Conservation (phyloP, 106 monocot species). For the Acorus gramineus region DNA sequence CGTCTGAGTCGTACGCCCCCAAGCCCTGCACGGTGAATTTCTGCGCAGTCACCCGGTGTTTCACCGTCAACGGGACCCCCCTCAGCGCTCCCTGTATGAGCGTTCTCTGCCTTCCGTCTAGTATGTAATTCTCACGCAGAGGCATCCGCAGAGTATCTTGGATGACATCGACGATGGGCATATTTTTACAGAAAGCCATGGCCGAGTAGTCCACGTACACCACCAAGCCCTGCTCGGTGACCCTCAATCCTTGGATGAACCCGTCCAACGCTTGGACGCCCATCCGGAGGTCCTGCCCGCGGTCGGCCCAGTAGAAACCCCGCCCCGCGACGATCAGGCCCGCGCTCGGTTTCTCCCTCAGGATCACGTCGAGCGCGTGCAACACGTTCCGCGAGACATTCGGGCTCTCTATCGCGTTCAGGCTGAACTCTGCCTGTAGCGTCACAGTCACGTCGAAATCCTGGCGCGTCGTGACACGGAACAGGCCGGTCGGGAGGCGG, state of each 20-base stretch:
- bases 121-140: no score
- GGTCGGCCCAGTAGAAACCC: no score
- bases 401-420: no score
- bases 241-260: constrained; percentile 10
- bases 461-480: no score
- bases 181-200: constrained; percentile 3
- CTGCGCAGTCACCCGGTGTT: constrained; percentile 9
- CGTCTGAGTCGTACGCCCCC: not conserved
- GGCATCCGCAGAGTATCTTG: not conserved
- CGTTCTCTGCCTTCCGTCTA: not conserved
- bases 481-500: no score
- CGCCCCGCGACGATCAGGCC: no score
- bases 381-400: no score
- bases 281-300: not conserved
- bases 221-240: constrained; percentile 6
- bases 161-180: constrained; percentile 2
- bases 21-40: constrained; percentile 19
- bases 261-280: constrained; percentile 2
- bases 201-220: constrained; percentile 8
- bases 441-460: no score
- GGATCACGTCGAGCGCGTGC: no score
- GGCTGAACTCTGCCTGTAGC: no score
- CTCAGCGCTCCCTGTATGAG: constrained; percentile 1
- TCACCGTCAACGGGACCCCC: constrained; percentile 13
- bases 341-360: no score